Evolutionary conservation across 495 filamentous ascomycete species (phyloP).

Genomic region (Penicillium chermesinum): DNA sequence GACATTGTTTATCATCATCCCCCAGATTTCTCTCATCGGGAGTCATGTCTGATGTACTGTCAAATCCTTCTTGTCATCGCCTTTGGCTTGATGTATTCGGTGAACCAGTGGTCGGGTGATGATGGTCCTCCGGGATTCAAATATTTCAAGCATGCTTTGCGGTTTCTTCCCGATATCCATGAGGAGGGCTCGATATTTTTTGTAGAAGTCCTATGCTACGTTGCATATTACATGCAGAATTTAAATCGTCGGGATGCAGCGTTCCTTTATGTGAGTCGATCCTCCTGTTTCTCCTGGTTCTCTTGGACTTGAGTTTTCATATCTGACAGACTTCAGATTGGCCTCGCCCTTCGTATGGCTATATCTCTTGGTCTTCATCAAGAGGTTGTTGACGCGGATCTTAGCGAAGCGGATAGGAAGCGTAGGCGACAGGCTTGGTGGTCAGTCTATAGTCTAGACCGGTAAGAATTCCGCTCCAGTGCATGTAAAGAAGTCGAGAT

Average conservation of each 20-base stretch:
- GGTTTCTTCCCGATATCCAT: conserved; percentile 45
- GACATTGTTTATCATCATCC: conserved; percentile 34
- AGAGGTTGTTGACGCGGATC: conserved; percentile 32
- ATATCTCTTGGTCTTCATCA: conserved; percentile 49
- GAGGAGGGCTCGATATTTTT: conserved; percentile 48
- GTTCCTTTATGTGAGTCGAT: conserved; percentile 41
- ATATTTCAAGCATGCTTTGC: conserved; percentile 44
- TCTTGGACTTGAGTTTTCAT: neutral
- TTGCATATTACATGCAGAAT: conserved; percentile 51
- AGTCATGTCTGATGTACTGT: conserved; percentile 34
- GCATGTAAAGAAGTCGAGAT: neutral
- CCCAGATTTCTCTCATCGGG: conserved; percentile 28
- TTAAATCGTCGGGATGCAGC: conserved; percentile 47
- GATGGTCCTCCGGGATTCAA: conserved; percentile 47
- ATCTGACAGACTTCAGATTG: conserved; percentile 29
- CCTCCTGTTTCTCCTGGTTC: neutral
- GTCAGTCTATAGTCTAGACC: conserved; percentile 49
- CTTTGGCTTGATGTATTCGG: conserved; percentile 49
- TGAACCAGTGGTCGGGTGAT: conserved; percentile 47
- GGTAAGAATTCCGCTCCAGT: conserved; percentile 14
- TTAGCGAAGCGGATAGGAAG: conserved; percentile 33
- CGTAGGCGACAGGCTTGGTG: conserved; percentile 48
- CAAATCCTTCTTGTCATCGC: conserved; percentile 43
- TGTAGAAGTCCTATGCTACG: conserved; percentile 46
- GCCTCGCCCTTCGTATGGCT: conserved; percentile 47